phyloP scores from a whole-genome alignment of 306 rosid genomes.

The Cucurbita argyrosperma region DNA sequence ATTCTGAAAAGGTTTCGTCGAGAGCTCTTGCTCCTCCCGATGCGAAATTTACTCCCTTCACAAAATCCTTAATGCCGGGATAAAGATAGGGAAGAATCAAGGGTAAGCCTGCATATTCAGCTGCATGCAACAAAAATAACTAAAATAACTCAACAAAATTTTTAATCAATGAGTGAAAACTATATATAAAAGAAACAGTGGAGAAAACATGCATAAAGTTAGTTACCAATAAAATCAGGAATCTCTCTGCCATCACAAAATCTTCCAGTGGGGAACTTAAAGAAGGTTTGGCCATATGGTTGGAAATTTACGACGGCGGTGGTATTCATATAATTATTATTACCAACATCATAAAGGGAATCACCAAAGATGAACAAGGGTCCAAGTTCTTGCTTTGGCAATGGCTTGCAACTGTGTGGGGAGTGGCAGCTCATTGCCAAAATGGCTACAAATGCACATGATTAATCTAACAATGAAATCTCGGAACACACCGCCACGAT shows the following conservation, averaged over 20 bases:
- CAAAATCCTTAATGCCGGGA: slow-evolving; percentile 3
- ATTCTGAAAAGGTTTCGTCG: neutral
- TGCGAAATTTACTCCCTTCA: slow-evolving; percentile 25
- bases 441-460: neutral
- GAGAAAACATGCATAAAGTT: neutral
- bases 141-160: neutral
- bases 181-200: too few species aligned
- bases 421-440: neutral
- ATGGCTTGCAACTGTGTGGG: neutral
- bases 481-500: too few species aligned
- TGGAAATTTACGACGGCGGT: neutral
- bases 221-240: slow-evolving; percentile 29
- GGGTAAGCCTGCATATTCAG: slow-evolving; percentile 24
- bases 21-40: slow-evolving; percentile 30
- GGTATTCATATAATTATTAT: slow-evolving; percentile 34
- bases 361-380: slow-evolving; percentile 50
- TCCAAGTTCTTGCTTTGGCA: neutral
- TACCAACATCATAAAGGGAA: slow-evolving; percentile 44
- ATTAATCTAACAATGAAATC: too few species aligned
- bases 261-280: slow-evolving; percentile 25
- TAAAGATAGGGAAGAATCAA: slow-evolving; percentile 23
- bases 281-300: slow-evolving; percentile 33
- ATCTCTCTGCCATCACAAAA: slow-evolving; percentile 24
- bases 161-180: too few species aligned
- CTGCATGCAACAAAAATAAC: slow-evolving; percentile 3